These are phyloP conservation scores for Fusarium sp. DNA, from an alignment of 2,329 filamentous ascomycete species.

Conservation along the genomic window DNA sequence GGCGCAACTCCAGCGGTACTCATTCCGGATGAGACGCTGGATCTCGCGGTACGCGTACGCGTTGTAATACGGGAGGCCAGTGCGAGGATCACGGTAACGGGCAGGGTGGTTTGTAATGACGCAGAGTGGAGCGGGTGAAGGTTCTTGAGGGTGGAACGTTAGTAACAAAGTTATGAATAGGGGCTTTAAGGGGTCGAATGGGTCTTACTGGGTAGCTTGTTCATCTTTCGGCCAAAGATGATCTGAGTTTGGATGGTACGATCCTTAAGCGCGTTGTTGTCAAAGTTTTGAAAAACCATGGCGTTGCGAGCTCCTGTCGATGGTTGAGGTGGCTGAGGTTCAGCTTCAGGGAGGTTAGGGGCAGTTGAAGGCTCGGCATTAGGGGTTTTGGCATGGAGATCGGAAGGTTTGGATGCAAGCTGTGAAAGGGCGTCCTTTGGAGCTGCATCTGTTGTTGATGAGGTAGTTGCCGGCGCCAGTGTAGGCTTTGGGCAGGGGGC, in stretches of 20 bases:
- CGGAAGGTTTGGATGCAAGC: conserved; percentile 13
- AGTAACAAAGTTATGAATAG: not conserved
- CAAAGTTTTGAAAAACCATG: conserved; percentile 71
- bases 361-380: conserved; percentile 19
- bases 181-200: conserved; percentile 37
- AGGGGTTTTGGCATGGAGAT: conserved; percentile 12
- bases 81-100: conserved; percentile 86
- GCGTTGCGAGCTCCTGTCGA: conserved; percentile 65
- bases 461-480: not conserved
- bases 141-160: conserved; percentile 54
- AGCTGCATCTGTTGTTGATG: conserved; percentile 5
- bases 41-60: conserved; percentile 85
- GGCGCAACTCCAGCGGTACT: conserved; percentile 85
- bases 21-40: conserved; percentile 76
- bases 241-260: conserved; percentile 69
- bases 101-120: conserved; percentile 86
- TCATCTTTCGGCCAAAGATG: conserved; percentile 70
- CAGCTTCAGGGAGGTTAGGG: conserved; percentile 14
- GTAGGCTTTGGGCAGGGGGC: conserved; percentile 3
- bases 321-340: conserved; percentile 40
- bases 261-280: conserved; percentile 67
- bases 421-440: conserved; percentile 16
- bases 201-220: conserved; percentile 64
- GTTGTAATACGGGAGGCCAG: conserved; percentile 85
- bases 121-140: conserved; percentile 70